Base-by-base conservation (phyloP, 768 basidiomycete genomes). In the Sutorius australiensis region DNA sequence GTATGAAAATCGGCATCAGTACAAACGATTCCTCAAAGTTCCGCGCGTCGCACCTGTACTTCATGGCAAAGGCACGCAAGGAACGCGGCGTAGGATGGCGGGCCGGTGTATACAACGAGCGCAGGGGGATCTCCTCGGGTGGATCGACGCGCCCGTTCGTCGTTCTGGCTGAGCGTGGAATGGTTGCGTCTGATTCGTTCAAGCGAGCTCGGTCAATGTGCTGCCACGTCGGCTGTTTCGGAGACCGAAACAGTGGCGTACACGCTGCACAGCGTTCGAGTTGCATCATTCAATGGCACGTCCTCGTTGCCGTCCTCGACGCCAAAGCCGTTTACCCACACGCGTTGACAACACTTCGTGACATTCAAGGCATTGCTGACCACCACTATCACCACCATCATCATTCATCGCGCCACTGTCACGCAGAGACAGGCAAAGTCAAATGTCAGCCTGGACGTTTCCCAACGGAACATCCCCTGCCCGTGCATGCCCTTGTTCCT, bases 41-140 rank as follows among this genome's bases (percentile, higher is more conserved):
- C 38, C n/a, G 38, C 17, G 24, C 14, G 32, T 17, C 50, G n/a
- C n/a, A 72, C 69, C 69, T 72, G n/a, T 61, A 70, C 50, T 72
- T 72, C 69, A 72, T 70, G 10, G 66, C 62, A 3, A 62, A 57
- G 7, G 50, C 48, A 27, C 47, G 54, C 17, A 55, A 33, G n/a
- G 58, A 54, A 24, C 16, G 54, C 7, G 45, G 32, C 4, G 31
- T 11, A 19, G 42, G 39, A 14, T 19, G 30, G 16, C n/a, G 39
- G 19, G 46, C 39, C 4, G 51, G 48, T 46, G 49, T 40, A 30
- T 37, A 36, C 11, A 61, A 33, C 13, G 43, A 19, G 13, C 13
- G 67, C 21, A 68, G 58, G 14, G 68, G 68, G 8, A 68, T 68
- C 37, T 64, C 58, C 58, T 68, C 68, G 5, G 5, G 13, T n/a